Evolutionary conservation across 73 alveolate species (phyloP).

Genomic region (Tetrahymena thermophila): DNA sequence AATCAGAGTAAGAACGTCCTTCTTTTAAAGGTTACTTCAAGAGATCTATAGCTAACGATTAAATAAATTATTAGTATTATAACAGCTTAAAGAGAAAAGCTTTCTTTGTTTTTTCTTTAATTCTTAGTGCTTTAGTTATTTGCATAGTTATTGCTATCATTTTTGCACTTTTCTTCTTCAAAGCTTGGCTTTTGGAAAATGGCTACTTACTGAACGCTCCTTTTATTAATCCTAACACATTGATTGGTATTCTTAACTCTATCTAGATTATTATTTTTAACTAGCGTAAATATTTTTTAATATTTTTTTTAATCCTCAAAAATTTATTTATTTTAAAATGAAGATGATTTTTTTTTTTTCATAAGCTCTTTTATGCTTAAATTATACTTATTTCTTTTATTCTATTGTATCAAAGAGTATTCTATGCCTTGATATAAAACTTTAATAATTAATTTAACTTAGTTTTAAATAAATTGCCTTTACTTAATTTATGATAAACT

Average conservation of each 20-base stretch:
- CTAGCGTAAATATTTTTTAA: neutral
- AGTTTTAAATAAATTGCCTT: too few species aligned
- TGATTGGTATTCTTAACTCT: constrained; percentile 40
- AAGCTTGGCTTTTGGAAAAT: constrained; percentile 10
- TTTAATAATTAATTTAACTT: too few species aligned
- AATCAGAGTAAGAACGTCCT: constrained; percentile 51
- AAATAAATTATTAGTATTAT: constrained; percentile 36
- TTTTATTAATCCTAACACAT: constrained; percentile 6
- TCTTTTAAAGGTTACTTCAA: constrained; percentile 35
- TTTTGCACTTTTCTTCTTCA: constrained; percentile 30
- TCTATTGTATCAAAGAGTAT: too few species aligned
- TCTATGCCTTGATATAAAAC: too few species aligned
- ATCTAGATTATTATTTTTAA: constrained; percentile 46
- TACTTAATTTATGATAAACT: neutral
- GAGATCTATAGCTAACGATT: constrained; percentile 44
- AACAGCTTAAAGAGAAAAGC: constrained; percentile 6
- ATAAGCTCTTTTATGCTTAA: too few species aligned
- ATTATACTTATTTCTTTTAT: too few species aligned
- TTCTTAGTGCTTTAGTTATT: constrained; percentile 37
- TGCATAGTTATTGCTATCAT: constrained; percentile 45
- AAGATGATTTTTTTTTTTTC: too few species aligned
- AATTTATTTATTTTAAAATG: neutral
- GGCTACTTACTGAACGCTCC: neutral
- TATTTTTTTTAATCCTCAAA: neutral
- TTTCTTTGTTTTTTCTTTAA: constrained; percentile 8